Evolutionary conservation across 163 green algal species (phyloP).

Genomic region (Chlorella variabilis): DNA sequence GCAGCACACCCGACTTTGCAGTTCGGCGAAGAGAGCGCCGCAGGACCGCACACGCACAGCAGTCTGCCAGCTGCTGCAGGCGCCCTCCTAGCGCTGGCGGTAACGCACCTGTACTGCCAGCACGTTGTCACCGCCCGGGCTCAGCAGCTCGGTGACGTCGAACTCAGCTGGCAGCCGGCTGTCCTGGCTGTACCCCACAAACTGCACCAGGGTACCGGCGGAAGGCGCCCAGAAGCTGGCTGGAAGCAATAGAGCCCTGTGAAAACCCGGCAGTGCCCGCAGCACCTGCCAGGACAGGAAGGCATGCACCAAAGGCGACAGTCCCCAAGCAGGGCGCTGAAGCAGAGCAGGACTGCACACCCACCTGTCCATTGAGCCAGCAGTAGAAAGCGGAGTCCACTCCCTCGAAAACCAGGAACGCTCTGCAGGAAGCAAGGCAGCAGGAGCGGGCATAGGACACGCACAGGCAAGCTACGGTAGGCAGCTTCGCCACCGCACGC

Average conservation of each 20-base stretch:
- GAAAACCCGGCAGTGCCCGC: too few relatives aligned
- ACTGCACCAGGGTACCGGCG: neutral
- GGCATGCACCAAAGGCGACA: too few relatives aligned
- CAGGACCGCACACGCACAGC: too few relatives aligned
- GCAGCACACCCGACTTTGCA: too few relatives aligned
- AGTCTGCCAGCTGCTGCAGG: too few relatives aligned
- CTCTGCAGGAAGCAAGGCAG: constrained; percentile 8
- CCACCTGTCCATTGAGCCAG: constrained; percentile 88
- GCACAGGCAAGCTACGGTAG: too few relatives aligned
- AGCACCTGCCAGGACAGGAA: too few relatives aligned
- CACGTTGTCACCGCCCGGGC: constrained; percentile 70
- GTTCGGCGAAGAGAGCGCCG: too few relatives aligned
- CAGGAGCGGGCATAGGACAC: neutral
- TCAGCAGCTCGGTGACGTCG: constrained; percentile 79
- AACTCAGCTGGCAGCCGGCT: constrained; percentile 92
- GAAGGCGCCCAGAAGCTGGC: too few relatives aligned
- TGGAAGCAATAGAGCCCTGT: constrained; percentile 3
- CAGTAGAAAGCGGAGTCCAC: constrained; percentile 86
- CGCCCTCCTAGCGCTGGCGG: neutral
- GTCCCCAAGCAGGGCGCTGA: too few relatives aligned
- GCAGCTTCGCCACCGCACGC: too few relatives aligned
- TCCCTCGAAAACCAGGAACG: constrained; percentile 85
- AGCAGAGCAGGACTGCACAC: too few relatives aligned
- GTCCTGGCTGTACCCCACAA: constrained; percentile 93
- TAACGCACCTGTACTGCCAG: constrained; percentile 76